These are phyloP conservation scores for Anthracocystis walkeri DNA, from an alignment of 1,284 basidiomycete genomes.

Conservation along the genomic window DNA sequence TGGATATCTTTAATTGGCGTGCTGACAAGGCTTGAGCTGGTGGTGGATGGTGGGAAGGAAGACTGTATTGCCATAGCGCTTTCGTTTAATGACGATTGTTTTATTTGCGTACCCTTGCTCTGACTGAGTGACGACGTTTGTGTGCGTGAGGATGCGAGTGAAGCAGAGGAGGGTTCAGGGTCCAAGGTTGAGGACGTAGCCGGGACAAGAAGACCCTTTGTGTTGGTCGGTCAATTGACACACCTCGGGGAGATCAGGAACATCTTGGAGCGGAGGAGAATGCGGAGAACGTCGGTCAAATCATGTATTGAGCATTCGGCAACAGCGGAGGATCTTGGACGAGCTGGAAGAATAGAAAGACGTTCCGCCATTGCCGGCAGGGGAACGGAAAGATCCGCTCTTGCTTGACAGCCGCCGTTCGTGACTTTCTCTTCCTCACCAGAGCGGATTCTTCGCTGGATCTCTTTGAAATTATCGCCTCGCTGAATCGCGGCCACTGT, in stretches of 20 bases:
- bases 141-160: not conserved
- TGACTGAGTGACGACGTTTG: not conserved
- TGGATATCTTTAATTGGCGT: slow-evolving; percentile 65
- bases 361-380: not conserved
- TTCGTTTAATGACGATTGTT: not conserved
- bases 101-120: not conserved
- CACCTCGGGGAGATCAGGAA: slow-evolving; percentile 1
- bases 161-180: not conserved
- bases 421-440: no score
- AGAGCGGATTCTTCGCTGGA: no score
- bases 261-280: not conserved
- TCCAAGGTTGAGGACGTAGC: not conserved
- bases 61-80: not conserved
- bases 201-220: not conserved
- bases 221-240: not conserved
- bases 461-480: no score
- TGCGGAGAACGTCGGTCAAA: slow-evolving; percentile 1
- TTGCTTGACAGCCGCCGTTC: not conserved
- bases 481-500: no score
- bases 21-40: slow-evolving; percentile 32
- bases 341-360: not conserved
- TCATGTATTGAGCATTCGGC: not conserved
- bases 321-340: no score
- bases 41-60: not conserved
- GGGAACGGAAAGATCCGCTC: slow-evolving; percentile 3